Evolutionary conservation across 345 rosid genomes (phyloP).

Genomic region (Rhizophora mangle): DNA sequence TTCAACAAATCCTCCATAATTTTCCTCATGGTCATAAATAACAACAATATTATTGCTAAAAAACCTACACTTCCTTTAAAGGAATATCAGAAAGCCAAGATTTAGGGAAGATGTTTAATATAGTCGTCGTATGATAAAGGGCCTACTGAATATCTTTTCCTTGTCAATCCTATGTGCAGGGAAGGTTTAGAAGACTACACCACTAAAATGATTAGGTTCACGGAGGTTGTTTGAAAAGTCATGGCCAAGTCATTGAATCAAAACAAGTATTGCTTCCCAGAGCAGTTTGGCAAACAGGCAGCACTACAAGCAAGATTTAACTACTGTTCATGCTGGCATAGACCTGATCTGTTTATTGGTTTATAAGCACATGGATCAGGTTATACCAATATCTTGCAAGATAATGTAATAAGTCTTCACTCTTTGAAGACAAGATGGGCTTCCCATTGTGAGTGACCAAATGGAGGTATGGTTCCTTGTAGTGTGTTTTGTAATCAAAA

Average conservation of each 20-base stretch:
- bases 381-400: slow-evolving; percentile 17
- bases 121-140: not conserved
- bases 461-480: slow-evolving; percentile 13
- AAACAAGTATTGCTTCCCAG: slow-evolving; percentile 17
- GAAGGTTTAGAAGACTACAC: slow-evolving; percentile 32
- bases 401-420: slow-evolving; percentile 23
- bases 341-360: slow-evolving; percentile 24
- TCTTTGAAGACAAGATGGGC: slow-evolving; percentile 12
- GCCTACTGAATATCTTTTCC: too few relatives aligned
- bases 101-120: too few relatives aligned
- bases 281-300: slow-evolving; percentile 22
- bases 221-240: slow-evolving; percentile 21
- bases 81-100: too few relatives aligned
- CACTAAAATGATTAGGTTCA: slow-evolving; percentile 26
- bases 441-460: slow-evolving; percentile 22
- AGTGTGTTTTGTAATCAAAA: not conserved
- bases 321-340: slow-evolving; percentile 16
- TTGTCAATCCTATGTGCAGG: slow-evolving; percentile 18
- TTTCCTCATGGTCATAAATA: too few relatives aligned
- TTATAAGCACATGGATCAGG: slow-evolving; percentile 25
- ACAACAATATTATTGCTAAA: too few relatives aligned
- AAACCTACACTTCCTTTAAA: too few relatives aligned
- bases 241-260: slow-evolving; percentile 17
- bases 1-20: too few relatives aligned
- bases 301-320: slow-evolving; percentile 19